Evolutionary conservation across 2,329 filamentous ascomycete species (phyloP), one percentile per base, ranked within the genome.

Genomic region (Curvularia verruculosa): DNA sequence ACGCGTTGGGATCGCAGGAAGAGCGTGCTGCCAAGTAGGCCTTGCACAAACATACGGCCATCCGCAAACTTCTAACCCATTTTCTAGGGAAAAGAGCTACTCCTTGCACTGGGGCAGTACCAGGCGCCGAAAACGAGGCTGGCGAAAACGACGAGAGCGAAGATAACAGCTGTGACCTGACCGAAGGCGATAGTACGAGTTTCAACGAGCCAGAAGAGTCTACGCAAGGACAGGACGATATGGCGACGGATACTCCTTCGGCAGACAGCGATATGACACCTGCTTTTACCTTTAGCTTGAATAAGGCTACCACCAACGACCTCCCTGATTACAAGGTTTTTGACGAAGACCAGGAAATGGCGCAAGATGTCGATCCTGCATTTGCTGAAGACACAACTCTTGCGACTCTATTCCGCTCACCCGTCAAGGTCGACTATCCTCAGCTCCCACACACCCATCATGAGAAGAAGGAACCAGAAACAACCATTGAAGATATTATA

Each of bases 1-100:
- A 77, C 74, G 56, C 73, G 72, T 34, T 77, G 68, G 67, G 74
- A 76, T 53, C 61, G 71, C 9, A 68, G 73, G 51, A 75, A 73
- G 60, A 75, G 71, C 57, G 65, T 71, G 37, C 60, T 75, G 12
- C 71, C 72, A 44, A 71, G 74, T 76, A 70, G 7, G 72, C 6
- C 15, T 13, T 36, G 37, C 15, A 13, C 21, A 0, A 9, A 19
- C 34, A 18, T 3, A 28, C 13, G 8, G 12, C 7, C 9, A 24
- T 3, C 34, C 3, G n/a, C 21, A 39, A 19, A 19, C 1, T 21
- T 51, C 68, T 71, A 31, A 73, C 50, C 50, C 10, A 1, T 0
- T n/a, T 39, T 7, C 43, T 7, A 75, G 73, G 72, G 34, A 75
- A 75, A 60, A 70, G 62, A 40, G 31, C 48, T 28, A 41, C 51